phyloP scores from a whole-genome alignment of 306 rosid genomes.

The Glycine soja region DNA sequence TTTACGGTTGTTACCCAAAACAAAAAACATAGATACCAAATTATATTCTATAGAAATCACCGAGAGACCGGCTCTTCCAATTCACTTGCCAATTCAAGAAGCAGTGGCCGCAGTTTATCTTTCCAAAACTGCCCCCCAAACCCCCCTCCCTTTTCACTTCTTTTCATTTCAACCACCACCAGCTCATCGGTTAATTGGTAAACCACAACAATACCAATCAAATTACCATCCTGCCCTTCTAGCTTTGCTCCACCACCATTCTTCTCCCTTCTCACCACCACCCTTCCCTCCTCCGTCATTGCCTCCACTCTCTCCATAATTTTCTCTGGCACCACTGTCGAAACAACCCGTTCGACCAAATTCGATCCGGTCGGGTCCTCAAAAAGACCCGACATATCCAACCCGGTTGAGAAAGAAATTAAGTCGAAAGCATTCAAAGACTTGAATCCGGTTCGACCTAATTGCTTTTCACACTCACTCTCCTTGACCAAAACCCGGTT shows the following conservation, averaged over 20 bases:
- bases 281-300: conserved; percentile 1
- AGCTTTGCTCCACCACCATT: conserved; percentile 55
- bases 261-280: conserved; percentile 50
- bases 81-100: conserved; percentile 48
- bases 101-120: conserved; percentile 58
- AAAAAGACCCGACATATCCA: conserved; percentile 67
- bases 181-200: conserved; percentile 75
- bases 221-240: conserved; percentile 68
- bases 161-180: conserved; percentile 64
- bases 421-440: conserved; percentile 76
- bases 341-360: conserved; percentile 61
- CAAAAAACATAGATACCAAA: conserved; percentile 11
- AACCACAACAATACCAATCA: conserved; percentile 38
- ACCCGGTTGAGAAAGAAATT: conserved; percentile 74
- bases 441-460: conserved; percentile 11
- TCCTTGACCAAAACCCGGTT: conserved; percentile 17
- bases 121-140: conserved; percentile 52
- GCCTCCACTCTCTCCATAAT: conserved; percentile 59
- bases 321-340: conserved; percentile 52
- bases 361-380: conserved; percentile 37
- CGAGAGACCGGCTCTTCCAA: conserved; percentile 45
- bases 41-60: conserved; percentile 8
- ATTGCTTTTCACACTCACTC: neutral
- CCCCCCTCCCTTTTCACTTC: conserved; percentile 10
- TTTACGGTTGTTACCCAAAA: neutral